A percentile compares a stretch with the other conserved stretches of the same genome.
These are phyloP conservation scores for Candida ovalis DNA, from an alignment of 805 yeast species.

Conservation along the genomic window DNA sequence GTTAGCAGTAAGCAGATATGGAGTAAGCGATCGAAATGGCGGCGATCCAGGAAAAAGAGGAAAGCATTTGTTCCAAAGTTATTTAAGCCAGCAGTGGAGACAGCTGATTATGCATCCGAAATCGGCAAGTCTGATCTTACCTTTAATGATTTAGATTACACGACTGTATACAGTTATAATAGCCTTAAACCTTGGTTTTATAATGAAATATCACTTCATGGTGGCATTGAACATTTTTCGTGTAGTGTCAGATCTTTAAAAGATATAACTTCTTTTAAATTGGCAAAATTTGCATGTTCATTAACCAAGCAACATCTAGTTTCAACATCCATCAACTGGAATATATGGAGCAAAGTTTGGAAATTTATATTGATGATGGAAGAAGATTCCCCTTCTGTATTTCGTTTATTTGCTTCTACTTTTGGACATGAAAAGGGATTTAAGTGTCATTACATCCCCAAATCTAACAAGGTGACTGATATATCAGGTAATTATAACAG, in stretches of 20 bases:
- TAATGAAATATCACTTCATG: background rate
- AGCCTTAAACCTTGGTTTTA: conserved; percentile 8
- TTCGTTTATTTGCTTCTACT: conserved; percentile 25
- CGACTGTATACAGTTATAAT: conserved; percentile 7
- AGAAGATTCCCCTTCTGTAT: conserved; percentile 29
- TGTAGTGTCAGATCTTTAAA: conserved; percentile 20
- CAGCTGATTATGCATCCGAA: too few relatives aligned
- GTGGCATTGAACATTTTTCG: background rate
- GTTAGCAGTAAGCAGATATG: too few relatives aligned
- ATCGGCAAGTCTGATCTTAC: conserved; percentile 9
- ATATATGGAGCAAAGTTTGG: conserved; percentile 35
- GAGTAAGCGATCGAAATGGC: too few relatives aligned
- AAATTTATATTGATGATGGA: conserved; percentile 23
- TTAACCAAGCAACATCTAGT: conserved; percentile 22
- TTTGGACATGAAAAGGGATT: conserved; percentile 17
- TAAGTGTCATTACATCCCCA: conserved; percentile 16
- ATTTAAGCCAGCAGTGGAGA: too few relatives aligned
- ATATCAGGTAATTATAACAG: conserved; percentile 18
- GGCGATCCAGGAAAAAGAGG: too few relatives aligned
- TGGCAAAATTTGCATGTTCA: conserved; percentile 24
- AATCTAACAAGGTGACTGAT: conserved; percentile 7
- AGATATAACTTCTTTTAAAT: conserved; percentile 19
- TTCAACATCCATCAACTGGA: conserved; percentile 20
- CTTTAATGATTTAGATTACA: conserved; percentile 11
- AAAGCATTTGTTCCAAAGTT: too few relatives aligned